A percentile compares a stretch with the other conserved stretches of the same genome.
Evolutionary conservation across 2,329 filamentous ascomycete genomes (phyloP).

Genomic region (Macroventuria anomochaeta): DNA sequence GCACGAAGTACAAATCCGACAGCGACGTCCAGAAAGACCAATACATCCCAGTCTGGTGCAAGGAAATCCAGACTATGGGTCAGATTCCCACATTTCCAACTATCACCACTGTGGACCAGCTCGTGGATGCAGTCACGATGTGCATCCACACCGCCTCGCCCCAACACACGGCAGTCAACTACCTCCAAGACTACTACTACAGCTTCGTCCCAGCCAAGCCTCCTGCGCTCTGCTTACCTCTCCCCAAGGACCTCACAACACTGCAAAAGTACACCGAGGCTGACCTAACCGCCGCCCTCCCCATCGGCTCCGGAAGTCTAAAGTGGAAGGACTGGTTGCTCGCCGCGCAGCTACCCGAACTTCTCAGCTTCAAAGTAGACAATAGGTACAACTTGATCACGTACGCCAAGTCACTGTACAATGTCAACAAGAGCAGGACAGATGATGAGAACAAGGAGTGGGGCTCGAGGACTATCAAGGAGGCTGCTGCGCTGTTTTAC

Average conservation of each 20-base stretch:
- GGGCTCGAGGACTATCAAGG: constrained; percentile 5
- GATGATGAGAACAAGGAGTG: constrained; percentile 5
- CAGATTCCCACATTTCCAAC: constrained; percentile 12
- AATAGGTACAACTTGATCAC: constrained; percentile 12
- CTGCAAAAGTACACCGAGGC: constrained; percentile 8
- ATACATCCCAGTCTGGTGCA: constrained; percentile 6
- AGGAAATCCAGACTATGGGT: constrained; percentile 8
- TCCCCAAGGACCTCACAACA: constrained; percentile 7
- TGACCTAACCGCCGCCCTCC: constrained; percentile 11
- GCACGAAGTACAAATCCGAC: constrained; percentile 16
- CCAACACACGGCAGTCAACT: constrained; percentile 17
- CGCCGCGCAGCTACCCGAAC: constrained; percentile 13
- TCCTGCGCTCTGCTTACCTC: constrained; percentile 9
- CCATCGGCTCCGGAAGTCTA: constrained; percentile 1
- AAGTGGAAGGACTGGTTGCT: constrained; percentile 22
- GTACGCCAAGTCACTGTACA: constrained; percentile 18
- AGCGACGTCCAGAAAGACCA: constrained; percentile 3
- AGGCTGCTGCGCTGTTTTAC: constrained; percentile 13
- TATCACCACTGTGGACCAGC: constrained; percentile 5
- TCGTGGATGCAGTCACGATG: constrained; percentile 14
- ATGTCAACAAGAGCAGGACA: constrained; percentile 14
- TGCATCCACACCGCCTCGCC: constrained; percentile 17
- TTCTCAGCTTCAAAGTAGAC: constrained; percentile 17
- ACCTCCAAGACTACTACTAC: constrained; percentile 21
- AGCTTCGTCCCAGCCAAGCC: constrained; percentile 17